phyloP scores from a whole-genome alignment of 768 basidiomycete species.

The Asterophora lycoperdoides region DNA sequence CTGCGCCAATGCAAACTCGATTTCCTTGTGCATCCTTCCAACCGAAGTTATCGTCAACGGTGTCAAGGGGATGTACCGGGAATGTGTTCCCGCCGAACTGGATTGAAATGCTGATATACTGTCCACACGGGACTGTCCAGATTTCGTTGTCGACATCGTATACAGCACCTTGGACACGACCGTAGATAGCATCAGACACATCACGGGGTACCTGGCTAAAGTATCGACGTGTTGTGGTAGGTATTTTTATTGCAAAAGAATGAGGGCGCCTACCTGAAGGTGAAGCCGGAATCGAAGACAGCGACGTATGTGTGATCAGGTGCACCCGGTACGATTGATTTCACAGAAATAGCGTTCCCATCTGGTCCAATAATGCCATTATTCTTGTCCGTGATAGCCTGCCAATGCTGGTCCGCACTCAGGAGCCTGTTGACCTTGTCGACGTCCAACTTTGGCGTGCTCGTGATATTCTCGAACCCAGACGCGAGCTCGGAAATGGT shows the following conservation, averaged over 20 bases:
- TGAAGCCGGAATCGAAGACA: slow-evolving; percentile 73
- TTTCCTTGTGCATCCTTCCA: slow-evolving; percentile 45
- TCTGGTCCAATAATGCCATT: slow-evolving; percentile 75
- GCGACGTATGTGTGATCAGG: slow-evolving; percentile 62
- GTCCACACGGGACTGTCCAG: slow-evolving; percentile 75
- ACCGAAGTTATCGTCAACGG: slow-evolving; percentile 54
- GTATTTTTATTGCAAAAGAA: too few species aligned
- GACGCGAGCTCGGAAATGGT: slow-evolving; percentile 63
- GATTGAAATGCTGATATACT: slow-evolving; percentile 67
- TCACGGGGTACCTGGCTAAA: slow-evolving; percentile 65
- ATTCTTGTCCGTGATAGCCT: slow-evolving; percentile 60
- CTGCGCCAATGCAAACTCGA: slow-evolving; percentile 62
- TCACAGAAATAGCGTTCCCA: slow-evolving; percentile 52
- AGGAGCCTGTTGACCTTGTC: slow-evolving; percentile 59
- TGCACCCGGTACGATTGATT: slow-evolving; percentile 67
- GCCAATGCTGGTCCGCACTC: slow-evolving; percentile 72
- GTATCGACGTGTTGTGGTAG: background rate
- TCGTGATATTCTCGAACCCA: slow-evolving; percentile 56
- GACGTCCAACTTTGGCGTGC: slow-evolving; percentile 61
- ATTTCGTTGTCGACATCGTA: slow-evolving; percentile 52
- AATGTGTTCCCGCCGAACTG: slow-evolving; percentile 66
- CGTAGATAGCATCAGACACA: slow-evolving; percentile 79
- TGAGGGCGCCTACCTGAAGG: slow-evolving; percentile 29
- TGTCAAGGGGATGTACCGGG: slow-evolving; percentile 73
- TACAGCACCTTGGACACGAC: slow-evolving; percentile 67